A percentile compares a stretch with the other conserved stretches of the same genome.
phyloP scores from a whole-genome alignment of 768 basidiomycete genomes.

The Tylopilus subfusipes region DNA sequence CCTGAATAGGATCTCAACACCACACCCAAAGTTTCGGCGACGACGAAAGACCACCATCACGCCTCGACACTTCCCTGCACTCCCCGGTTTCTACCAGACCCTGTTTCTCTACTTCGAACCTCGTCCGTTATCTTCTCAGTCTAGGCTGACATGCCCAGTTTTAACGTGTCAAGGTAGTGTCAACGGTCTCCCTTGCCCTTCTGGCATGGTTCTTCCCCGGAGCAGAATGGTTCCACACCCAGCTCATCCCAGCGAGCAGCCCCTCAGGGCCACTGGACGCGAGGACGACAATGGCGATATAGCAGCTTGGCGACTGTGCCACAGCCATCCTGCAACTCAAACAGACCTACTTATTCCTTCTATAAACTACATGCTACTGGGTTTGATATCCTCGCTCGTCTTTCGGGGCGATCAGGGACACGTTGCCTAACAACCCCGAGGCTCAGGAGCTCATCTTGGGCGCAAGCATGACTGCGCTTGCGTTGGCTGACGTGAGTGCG shows the following conservation, averaged over 20 bases:
- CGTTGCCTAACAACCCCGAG: conserved; percentile 50
- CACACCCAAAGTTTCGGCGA: not conserved
- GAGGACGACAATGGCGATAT: conserved; percentile 57
- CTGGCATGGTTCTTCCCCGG: conserved; percentile 57
- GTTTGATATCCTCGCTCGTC: conserved; percentile 61
- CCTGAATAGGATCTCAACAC: not conserved
- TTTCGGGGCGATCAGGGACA: conserved; percentile 65
- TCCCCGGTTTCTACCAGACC: conserved; percentile 59
- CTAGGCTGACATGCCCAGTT: conserved; percentile 5
- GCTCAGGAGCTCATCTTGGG: conserved; percentile 70
- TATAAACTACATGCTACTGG: conserved; percentile 59
- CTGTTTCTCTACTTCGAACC: conserved; percentile 69
- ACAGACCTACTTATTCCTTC: not conserved
- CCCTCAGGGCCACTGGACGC: conserved; percentile 37
- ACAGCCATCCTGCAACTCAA: not conserved
- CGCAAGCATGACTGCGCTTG: conserved; percentile 57
- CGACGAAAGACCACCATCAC: conserved; percentile 8
- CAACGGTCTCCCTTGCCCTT: conserved; percentile 45
- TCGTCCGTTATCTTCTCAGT: conserved; percentile 33
- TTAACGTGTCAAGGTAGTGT: conserved; percentile 34
- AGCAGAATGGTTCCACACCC: conserved; percentile 61
- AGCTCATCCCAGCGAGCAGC: conserved; percentile 51
- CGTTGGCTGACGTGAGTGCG: conserved; percentile 62
- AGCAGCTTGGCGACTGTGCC: conserved; percentile 68
- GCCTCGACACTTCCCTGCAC: conserved; percentile 44